These are phyloP conservation scores for Malus orientalis DNA, from an alignment of 306 rosid genomes.

Conservation along the genomic window DNA sequence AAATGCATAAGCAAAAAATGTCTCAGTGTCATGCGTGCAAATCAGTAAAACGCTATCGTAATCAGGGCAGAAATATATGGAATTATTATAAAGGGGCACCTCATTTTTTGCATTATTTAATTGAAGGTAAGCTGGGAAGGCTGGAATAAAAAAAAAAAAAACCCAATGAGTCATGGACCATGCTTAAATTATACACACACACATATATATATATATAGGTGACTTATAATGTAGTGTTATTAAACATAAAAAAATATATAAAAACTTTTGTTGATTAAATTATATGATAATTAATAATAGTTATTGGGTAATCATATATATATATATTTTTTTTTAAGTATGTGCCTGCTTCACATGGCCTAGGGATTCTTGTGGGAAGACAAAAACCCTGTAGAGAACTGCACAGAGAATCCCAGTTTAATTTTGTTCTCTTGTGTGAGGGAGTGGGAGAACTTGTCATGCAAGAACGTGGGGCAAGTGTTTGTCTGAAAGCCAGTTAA, in stretches of 20 bases:
- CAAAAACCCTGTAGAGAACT: constrained; percentile 34
- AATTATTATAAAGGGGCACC: constrained; percentile 20
- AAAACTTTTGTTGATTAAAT: too few relatives aligned
- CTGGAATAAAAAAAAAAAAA: constrained; percentile 3
- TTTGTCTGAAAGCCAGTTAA: constrained; percentile 29
- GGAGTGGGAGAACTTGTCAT: constrained; percentile 31
- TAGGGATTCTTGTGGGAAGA: constrained; percentile 35
- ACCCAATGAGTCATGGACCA: constrained; percentile 13
- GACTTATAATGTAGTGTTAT: not conserved
- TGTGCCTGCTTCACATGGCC: constrained; percentile 55
- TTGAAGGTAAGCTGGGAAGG: constrained; percentile 25
- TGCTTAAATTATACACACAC: not conserved
- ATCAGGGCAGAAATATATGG: not conserved
- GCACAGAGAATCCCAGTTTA: constrained; percentile 68
- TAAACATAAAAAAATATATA: not conserved
- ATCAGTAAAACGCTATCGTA: constrained; percentile 22
- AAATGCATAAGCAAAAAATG: not conserved
- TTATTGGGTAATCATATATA: not conserved
- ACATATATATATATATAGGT: too few relatives aligned
- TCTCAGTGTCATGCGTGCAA: constrained; percentile 24
- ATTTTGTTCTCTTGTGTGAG: constrained; percentile 44
- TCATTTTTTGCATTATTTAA: constrained; percentile 27
- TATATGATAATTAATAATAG: not conserved
- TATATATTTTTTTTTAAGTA: not conserved
- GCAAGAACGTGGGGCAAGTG: constrained; percentile 62